Base-by-base conservation (phyloP, 75 land plant genomes). In the Azolla pinnata region DNA sequence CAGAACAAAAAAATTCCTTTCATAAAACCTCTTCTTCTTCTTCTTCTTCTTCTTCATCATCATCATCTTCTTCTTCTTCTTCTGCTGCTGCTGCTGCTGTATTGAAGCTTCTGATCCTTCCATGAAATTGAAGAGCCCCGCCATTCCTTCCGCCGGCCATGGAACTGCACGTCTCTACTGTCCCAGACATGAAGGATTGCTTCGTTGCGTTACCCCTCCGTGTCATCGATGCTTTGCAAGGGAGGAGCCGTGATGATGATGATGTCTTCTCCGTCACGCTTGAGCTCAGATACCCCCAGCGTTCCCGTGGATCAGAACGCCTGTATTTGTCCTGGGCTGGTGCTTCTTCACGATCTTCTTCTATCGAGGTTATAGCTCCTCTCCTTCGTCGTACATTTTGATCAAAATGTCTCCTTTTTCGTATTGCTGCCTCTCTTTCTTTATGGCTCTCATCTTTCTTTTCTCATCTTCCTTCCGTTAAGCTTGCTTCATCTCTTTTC, bases 251-350 rank as follows among this genome's bases (percentile, higher is more conserved):
- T 19, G 27, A 57, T 0, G 60, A 63, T 19, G 49, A 65, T 23
- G 71, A 79, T 25, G 71, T 90, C 27, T 75, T 69, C 18, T 18
- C 79, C n/a, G 68, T 87, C 60, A 58, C 73, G 42, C 79, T 86
- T 17, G 83, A 81, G 72, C 82, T 85, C 51, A 75, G 68, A 27
- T 48, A 77, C 26, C 18, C 54, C 17, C 27, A 23, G 16, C 28
- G 52, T n/a, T 31, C 35, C 34, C 60, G 62, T 51, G 56, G 29
- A 3, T 19, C 29, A 14, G 48, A 51, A 0, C 47, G 46, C 16
- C 45, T 27, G 42, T 33, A 61, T 64, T 63, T 93, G 35, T 84
- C 96, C 1, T 93, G 98, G 98, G 78, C 79, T 27, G 98, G 97
- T 38, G 81, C 89, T 29, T 74, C 84, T 24, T 92, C 97, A 0